phyloP scores from a whole-genome alignment of 2,329 filamentous ascomycete species.

The Epichloe uncinata region DNA sequence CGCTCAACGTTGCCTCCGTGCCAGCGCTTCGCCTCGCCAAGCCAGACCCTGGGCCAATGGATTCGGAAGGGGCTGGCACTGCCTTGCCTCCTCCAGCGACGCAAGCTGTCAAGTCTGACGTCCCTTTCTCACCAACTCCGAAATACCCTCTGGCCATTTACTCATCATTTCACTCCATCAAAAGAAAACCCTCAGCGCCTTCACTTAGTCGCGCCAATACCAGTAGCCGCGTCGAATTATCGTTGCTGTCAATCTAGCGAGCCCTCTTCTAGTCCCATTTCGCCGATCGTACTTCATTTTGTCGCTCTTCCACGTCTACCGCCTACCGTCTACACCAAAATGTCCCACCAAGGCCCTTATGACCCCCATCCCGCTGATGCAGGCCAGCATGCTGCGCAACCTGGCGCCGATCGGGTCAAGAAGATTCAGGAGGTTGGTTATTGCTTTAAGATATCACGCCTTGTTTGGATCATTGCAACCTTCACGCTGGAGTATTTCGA shows the following conservation, averaged over 20 bases:
- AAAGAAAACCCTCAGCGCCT: neutral
- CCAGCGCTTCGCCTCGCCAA: constrained; percentile 19
- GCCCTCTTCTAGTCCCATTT: constrained; percentile 9
- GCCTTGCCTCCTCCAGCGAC: constrained; percentile 5
- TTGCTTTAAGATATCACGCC: neutral
- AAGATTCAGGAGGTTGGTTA: constrained; percentile 4
- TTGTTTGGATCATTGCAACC: neutral
- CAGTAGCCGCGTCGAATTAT: neutral
- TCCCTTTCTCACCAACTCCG: constrained; percentile 1
- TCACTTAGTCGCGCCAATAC: neutral
- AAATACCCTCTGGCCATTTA: constrained; percentile 6
- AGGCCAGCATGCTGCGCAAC: constrained; percentile 1
- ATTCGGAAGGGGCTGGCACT: constrained; percentile 4
- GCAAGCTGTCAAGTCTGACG: neutral
- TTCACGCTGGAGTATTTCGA: no score
- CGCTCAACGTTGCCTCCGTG: neutral
- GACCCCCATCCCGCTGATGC: constrained; percentile 5
- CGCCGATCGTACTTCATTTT: constrained; percentile 5
- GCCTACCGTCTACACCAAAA: neutral
- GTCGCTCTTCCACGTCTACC: neutral
- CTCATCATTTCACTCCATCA: constrained; percentile 7
- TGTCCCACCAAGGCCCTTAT: constrained; percentile 7
- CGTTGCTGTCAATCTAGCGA: neutral
- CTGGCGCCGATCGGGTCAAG: constrained; percentile 2
- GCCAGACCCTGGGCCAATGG: constrained; percentile 2